A percentile compares a stretch with the other conserved stretches of the same genome.
phyloP scores from a whole-genome alignment of 192 early-diverging fungal genomes.

The Lobosporangium transversale region DNA sequence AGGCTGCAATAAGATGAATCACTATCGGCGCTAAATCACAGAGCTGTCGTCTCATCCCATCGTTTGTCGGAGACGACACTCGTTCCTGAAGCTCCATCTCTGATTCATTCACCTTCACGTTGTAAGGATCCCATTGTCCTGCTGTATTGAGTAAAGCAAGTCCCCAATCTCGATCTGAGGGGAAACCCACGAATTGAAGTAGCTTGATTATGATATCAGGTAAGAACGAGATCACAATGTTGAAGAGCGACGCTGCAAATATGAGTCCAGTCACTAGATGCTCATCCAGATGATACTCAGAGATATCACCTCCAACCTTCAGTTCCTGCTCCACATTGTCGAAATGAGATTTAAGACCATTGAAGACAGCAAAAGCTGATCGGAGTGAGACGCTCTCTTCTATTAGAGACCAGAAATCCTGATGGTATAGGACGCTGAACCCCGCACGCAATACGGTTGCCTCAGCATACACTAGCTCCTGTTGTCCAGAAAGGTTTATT shows the following conservation, averaged over 20 bases:
- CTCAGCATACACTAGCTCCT: conserved; percentile 87
- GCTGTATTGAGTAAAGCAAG: conserved; percentile 75
- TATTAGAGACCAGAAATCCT: conserved; percentile 78
- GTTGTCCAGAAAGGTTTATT: background rate
- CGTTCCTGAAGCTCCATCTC: conserved; percentile 41
- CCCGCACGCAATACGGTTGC: conserved; percentile 74
- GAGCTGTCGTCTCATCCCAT: conserved; percentile 78
- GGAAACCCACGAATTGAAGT: conserved; percentile 86
- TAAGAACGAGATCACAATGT: conserved; percentile 81
- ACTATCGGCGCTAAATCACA: conserved; percentile 74
- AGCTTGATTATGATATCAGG: conserved; percentile 75
- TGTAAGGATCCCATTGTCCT: conserved; percentile 69
- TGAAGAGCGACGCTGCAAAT: conserved; percentile 80
- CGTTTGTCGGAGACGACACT: conserved; percentile 41
- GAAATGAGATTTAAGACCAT: conserved; percentile 60
- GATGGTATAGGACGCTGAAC: conserved; percentile 77
- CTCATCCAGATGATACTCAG: conserved; percentile 71
- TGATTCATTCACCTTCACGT: conserved; percentile 18
- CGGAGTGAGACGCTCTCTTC: conserved; percentile 82
- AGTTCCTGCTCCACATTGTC: conserved; percentile 57
- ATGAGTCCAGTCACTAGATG: conserved; percentile 84
- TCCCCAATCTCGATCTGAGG: conserved; percentile 77
- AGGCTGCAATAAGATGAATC: conserved; percentile 81
- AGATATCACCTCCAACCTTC: conserved; percentile 56
- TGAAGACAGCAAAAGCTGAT: conserved; percentile 71